A percentile compares a stretch with the other conserved stretches of the same genome.
phyloP scores from a whole-genome alignment of 2,329 filamentous ascomycete species.

The Cytospora mali region DNA sequence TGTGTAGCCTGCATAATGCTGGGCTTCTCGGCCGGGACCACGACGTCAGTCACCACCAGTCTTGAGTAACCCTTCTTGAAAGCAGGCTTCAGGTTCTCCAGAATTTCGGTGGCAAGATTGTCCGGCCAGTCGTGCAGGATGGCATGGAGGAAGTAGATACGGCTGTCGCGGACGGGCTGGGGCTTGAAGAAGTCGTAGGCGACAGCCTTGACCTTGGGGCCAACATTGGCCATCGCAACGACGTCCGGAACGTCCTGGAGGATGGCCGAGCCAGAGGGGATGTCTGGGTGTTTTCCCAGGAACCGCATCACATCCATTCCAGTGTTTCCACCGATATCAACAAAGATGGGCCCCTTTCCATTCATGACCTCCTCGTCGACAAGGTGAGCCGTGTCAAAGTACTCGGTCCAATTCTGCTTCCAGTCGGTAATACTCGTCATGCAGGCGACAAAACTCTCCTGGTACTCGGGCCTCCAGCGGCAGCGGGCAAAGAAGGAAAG shows the following conservation, averaged over 20 bases:
- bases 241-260: constrained; percentile 44
- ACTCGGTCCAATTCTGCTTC: constrained; percentile 39
- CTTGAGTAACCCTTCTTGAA: constrained; percentile 44
- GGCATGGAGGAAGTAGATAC: constrained; percentile 45
- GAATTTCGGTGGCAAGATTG: constrained; percentile 37
- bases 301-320: constrained; percentile 41
- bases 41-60: constrained; percentile 42
- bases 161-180: constrained; percentile 36
- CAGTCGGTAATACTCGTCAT: constrained; percentile 41
- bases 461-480: constrained; percentile 35
- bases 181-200: constrained; percentile 34
- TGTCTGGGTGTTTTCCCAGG: constrained; percentile 36
- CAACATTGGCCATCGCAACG: constrained; percentile 33
- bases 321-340: constrained; percentile 44
- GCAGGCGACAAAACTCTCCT: constrained; percentile 39
- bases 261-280: constrained; percentile 38
- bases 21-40: constrained; percentile 39
- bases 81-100: constrained; percentile 37
- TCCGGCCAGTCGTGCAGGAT: constrained; percentile 48
- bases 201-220: constrained; percentile 23
- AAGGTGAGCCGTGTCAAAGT: constrained; percentile 34
- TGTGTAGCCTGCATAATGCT: constrained; percentile 38
- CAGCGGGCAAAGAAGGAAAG: constrained; percentile 40
- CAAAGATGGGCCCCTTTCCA: constrained; percentile 33
- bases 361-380: constrained; percentile 23